A percentile compares a stretch with the other conserved stretches of the same genome.
Conservation (phyloP, 2,329 filamentous ascomycete species). For the Aphanoascus verrucosus region DNA sequence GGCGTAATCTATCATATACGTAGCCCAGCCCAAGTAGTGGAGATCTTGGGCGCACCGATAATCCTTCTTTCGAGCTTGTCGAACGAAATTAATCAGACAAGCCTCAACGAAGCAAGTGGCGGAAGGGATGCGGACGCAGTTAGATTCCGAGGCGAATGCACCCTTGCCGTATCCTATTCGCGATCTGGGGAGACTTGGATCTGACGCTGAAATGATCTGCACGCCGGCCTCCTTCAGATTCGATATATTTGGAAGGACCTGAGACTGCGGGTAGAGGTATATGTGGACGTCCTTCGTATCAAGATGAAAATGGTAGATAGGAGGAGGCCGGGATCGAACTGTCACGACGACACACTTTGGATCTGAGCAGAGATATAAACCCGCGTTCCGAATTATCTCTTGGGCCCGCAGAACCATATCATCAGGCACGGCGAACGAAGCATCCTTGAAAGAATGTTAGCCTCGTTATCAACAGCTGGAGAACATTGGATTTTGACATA, state of each 20-base stretch:
- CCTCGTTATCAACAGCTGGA: background rate
- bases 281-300: conserved; percentile 7
- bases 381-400: conserved; percentile 1
- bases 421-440: conserved; percentile 13
- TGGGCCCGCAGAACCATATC: conserved; percentile 3
- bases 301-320: conserved; percentile 13
- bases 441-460: conserved; percentile 9
- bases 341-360: conserved; percentile 2
- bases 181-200: conserved; percentile 7
- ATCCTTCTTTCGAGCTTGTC: conserved; percentile 4
- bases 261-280: conserved; percentile 10
- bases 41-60: conserved; percentile 1
- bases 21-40: conserved; percentile 11
- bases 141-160: conserved; percentile 10
- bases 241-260: conserved; percentile 13
- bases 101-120: conserved; percentile 11
- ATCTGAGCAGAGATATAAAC: conserved; percentile 5
- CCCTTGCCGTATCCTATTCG: conserved; percentile 12
- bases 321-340: conserved; percentile 11
- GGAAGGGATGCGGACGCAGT: conserved; percentile 13
- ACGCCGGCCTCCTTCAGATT: background rate
- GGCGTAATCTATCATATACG: conserved; percentile 14
- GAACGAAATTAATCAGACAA: conserved; percentile 11
- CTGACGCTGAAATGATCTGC: conserved; percentile 13
- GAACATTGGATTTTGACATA: background rate